Base-by-base conservation (phyloP, 1,139 yeast species). In the Hansenula sp. region DNA sequence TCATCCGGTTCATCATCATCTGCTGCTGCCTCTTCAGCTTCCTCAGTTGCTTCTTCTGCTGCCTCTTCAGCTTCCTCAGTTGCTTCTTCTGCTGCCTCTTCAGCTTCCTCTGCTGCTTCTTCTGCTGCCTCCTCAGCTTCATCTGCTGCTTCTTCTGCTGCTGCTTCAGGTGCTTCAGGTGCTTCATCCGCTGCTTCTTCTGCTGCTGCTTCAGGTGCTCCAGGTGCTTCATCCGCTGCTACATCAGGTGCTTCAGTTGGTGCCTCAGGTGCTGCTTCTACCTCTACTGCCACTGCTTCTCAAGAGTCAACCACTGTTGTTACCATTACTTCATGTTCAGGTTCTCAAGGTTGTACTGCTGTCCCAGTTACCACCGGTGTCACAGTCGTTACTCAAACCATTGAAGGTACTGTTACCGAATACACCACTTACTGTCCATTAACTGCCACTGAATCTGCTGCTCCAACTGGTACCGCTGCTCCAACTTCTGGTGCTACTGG, bases 381-480 rank as follows among this genome's bases (percentile, higher is more conserved):
- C 5, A 32, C 43, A 25, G 41, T 39, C 8, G 47, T 48, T n/a
- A 55, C 60, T 8, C 47, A 54, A 3, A 53, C 58, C 9, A 37
- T 45, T 6, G 35, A 49, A 27, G 61, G 59, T 16, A 46, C 55
- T 21, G 49, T 47, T 15, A 59, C 64, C 10, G 47, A 44, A 2
- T 62, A 51, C 43, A 61, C 65, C 58, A 35, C 67, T 9, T 62
- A 63, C 59, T 61, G 66, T 44, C 64, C 65, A 21, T 21, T 21
- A 9, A 38, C 39, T 29, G 15, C 42, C 18, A 31, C 32, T 29
- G 31, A 46, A 27, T 37, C 41, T 18, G 19, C 39, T 10, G 41
- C 34, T 33, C 17, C 39, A 19, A n/a, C n/a, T n/a, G 40, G 25
- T 24, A 18, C 42, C 28, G 19, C 45, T 38, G 35, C 39, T 33